Evolutionary conservation across 2,329 filamentous ascomycete genomes (phyloP).

Genomic region (Aspergillus fructus): DNA sequence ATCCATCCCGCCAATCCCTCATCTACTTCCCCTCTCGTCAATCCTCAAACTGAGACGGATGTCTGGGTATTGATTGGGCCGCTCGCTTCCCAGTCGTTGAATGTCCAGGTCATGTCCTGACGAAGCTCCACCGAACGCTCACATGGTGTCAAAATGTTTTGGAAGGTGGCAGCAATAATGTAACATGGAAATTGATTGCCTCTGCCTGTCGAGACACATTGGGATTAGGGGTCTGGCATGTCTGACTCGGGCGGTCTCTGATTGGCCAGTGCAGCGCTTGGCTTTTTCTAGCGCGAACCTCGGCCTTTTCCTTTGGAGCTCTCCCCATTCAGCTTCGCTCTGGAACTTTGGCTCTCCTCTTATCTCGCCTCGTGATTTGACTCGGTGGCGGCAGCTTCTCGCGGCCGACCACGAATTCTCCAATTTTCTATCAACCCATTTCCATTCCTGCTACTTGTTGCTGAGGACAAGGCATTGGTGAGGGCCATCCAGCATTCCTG

Average conservation of each 20-base stretch:
- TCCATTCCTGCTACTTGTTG: background rate
- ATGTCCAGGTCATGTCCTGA: background rate
- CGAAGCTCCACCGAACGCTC: slow-evolving; percentile 8
- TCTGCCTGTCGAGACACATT: background rate
- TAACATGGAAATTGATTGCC: background rate
- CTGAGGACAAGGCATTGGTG: background rate
- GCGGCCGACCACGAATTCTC: background rate
- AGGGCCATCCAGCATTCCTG: background rate
- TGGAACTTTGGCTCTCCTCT: background rate
- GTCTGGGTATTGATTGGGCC: slow-evolving; percentile 4
- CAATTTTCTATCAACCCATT: background rate
- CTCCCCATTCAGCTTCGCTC: background rate
- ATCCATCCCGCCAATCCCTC: background rate
- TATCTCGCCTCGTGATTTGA: background rate
- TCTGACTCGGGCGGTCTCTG: slow-evolving; percentile 9
- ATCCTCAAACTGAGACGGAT: background rate
- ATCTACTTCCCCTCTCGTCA: background rate
- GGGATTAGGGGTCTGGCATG: slow-evolving; percentile 13
- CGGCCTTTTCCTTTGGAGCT: slow-evolving; percentile 1
- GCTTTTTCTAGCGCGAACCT: slow-evolving; percentile 23
- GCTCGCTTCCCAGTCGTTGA: background rate
- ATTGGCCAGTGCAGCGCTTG: slow-evolving; percentile 18
- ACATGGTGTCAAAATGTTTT: slow-evolving; percentile 18
- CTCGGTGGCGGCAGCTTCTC: background rate
- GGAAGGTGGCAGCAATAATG: background rate